These are phyloP conservation scores for Flaveria trinervia DNA, from an alignment of 129 eudicot species.

Conservation along the genomic window DNA sequence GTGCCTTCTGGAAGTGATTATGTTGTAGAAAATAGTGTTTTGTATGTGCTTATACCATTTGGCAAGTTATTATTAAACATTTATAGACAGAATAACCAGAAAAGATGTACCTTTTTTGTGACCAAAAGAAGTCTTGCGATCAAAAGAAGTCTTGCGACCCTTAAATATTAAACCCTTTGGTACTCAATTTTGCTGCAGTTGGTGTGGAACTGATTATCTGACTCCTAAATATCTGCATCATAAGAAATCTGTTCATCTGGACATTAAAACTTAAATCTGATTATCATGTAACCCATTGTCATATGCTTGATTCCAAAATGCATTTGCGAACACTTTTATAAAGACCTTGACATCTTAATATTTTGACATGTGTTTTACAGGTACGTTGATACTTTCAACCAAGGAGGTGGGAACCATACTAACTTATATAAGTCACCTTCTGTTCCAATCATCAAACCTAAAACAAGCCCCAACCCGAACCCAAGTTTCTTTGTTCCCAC, in stretches of 20 bases:
- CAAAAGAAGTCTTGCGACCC: not conserved
- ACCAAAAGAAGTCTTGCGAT: not conserved
- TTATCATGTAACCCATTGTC: not conserved
- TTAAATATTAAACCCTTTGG: not conserved
- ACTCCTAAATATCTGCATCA: not conserved
- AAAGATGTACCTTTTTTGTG: not conserved
- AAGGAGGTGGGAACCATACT: conserved; percentile 74
- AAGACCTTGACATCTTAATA: not conserved
- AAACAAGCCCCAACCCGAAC: conserved; percentile 30
- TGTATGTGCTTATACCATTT: not conserved
- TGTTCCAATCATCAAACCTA: conserved; percentile 52
- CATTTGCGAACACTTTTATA: not conserved
- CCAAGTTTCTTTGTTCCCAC: conserved; percentile 79
- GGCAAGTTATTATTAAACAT: not conserved
- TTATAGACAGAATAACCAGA: not conserved
- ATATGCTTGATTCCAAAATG: not conserved
- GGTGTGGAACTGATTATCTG: not conserved
- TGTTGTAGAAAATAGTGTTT: not conserved
- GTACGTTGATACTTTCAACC: conserved; percentile 95
- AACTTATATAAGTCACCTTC: conserved; percentile 77
- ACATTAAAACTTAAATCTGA: not conserved
- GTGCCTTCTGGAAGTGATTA: too few relatives aligned
- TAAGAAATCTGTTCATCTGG: not conserved
- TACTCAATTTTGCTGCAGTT: too few relatives aligned
- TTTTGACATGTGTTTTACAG: conserved; percentile 40